Conservation (phyloP, 495 filamentous ascomycete species). For the Lentithecium fluviatile region DNA sequence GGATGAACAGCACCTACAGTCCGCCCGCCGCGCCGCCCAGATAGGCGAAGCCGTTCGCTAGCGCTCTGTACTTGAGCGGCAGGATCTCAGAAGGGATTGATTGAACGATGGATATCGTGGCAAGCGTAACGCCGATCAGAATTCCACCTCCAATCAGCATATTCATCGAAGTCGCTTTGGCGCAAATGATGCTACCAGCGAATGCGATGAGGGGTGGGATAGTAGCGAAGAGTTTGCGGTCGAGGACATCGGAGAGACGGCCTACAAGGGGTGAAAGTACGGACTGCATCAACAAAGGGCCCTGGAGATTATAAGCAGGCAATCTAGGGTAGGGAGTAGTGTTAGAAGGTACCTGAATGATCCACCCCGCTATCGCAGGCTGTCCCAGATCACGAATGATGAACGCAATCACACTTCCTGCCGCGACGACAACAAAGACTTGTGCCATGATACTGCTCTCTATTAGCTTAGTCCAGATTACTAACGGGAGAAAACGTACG, state of each 20-base stretch:
- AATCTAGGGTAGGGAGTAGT: neutral
- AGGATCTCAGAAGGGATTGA: constrained; percentile 56
- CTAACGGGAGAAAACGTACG: neutral
- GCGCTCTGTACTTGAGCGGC: constrained; percentile 53
- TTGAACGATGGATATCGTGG: constrained; percentile 55
- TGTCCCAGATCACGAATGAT: constrained; percentile 55
- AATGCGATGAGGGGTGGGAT: constrained; percentile 54
- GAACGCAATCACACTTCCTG: constrained; percentile 56
- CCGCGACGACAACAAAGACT: constrained; percentile 57
- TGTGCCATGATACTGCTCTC: constrained; percentile 38
- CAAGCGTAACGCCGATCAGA: constrained; percentile 53
- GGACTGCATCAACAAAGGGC: constrained; percentile 50
- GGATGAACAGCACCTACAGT: constrained; percentile 8
- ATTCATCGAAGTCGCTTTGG: constrained; percentile 54
- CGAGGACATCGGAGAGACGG: constrained; percentile 55
- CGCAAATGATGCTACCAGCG: constrained; percentile 53
- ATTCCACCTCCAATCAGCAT: constrained; percentile 58
- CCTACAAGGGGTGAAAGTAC: constrained; percentile 56
- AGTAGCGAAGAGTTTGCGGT: constrained; percentile 52
- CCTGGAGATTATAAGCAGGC: constrained; percentile 30
- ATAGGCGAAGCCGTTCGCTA: constrained; percentile 54
- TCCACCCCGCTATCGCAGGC: constrained; percentile 51
- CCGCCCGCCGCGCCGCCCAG: constrained; percentile 51
- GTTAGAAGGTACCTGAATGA: constrained; percentile 44
- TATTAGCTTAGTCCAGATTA: neutral